phyloP scores from a whole-genome alignment of 2,329 filamentous ascomycete species.

The Pseudogymnoascus sp. region DNA sequence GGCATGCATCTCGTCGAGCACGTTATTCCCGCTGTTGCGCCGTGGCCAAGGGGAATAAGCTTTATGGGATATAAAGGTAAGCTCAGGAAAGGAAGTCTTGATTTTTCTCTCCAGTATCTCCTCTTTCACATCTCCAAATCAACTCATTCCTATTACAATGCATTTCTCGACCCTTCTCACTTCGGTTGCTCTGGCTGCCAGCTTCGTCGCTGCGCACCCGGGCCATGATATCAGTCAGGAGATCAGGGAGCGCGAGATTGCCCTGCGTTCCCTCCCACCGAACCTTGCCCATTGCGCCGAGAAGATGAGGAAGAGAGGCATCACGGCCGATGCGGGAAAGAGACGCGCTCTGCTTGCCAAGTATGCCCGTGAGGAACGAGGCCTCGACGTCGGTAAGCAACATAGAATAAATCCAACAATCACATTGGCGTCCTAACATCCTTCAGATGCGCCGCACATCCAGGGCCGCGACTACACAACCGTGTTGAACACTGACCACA shows the following conservation, averaged over 20 bases:
- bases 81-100: background rate
- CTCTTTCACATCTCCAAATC: background rate
- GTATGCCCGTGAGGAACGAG: slow-evolving; percentile 23
- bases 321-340: slow-evolving; percentile 25
- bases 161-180: background rate
- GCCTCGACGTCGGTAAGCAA: background rate
- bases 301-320: slow-evolving; percentile 27
- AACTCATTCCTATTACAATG: background rate
- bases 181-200: background rate
- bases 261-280: slow-evolving; percentile 9
- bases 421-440: background rate
- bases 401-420: background rate
- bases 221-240: slow-evolving; percentile 27
- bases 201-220: slow-evolving; percentile 25
- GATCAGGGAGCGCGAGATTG: slow-evolving; percentile 21
- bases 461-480: background rate
- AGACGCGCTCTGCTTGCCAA: slow-evolving; percentile 21
- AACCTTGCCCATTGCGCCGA: slow-evolving; percentile 27
- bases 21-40: background rate
- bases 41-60: background rate
- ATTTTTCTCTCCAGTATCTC: background rate
- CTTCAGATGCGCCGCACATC: background rate
- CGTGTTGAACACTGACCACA: slow-evolving; percentile 13
- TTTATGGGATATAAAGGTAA: slow-evolving; percentile 3
- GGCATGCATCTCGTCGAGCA: background rate